These are phyloP conservation scores for Rhizopus arrhizus DNA, from an alignment of 371 early-diverging fungal genomes.

Conservation along the genomic window DNA sequence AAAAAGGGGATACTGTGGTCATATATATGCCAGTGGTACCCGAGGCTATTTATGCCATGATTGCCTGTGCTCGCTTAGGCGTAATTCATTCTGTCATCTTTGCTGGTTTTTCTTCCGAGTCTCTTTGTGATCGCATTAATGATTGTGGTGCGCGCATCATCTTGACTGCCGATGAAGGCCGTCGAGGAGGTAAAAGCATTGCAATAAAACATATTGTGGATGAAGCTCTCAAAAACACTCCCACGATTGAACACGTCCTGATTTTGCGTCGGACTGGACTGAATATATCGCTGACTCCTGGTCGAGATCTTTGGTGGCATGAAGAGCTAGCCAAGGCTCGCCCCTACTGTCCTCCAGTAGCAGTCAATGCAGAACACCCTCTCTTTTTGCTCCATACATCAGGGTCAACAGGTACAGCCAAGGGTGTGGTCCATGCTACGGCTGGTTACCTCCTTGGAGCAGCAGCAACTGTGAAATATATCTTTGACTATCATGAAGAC, in stretches of 20 bases:
- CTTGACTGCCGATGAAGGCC: conserved; percentile 83
- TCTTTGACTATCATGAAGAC: conserved; percentile 86
- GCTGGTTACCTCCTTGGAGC: conserved; percentile 96
- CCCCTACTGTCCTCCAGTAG: conserved; percentile 77
- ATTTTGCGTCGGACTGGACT: conserved; percentile 86
- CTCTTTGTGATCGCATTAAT: conserved; percentile 80
- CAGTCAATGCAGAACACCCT: conserved; percentile 89
- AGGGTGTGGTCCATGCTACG: conserved; percentile 90
- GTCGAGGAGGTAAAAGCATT: conserved; percentile 88
- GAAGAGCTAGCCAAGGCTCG: conserved; percentile 76
- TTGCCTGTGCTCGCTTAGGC: conserved; percentile 94
- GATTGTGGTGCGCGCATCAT: conserved; percentile 78
- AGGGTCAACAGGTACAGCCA: conserved; percentile 94
- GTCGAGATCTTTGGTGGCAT: conserved; percentile 88
- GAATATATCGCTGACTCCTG: conserved; percentile 65
- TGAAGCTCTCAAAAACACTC: conserved; percentile 75
- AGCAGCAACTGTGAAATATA: conserved; percentile 81
- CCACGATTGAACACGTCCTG: conserved; percentile 79
- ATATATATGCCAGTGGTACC: conserved; percentile 98
- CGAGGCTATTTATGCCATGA: conserved; percentile 87
- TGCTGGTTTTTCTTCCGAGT: conserved; percentile 89
- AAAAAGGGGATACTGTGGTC: conserved; percentile 89
- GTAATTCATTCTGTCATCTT: conserved; percentile 89
- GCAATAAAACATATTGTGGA: conserved; percentile 90
- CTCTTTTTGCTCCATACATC: conserved; percentile 96